A percentile compares a stretch with the other conserved stretches of the same genome.
Conservation (phyloP, 2,329 filamentous ascomycete genomes). For the Madurella mycetomatis region DNA sequence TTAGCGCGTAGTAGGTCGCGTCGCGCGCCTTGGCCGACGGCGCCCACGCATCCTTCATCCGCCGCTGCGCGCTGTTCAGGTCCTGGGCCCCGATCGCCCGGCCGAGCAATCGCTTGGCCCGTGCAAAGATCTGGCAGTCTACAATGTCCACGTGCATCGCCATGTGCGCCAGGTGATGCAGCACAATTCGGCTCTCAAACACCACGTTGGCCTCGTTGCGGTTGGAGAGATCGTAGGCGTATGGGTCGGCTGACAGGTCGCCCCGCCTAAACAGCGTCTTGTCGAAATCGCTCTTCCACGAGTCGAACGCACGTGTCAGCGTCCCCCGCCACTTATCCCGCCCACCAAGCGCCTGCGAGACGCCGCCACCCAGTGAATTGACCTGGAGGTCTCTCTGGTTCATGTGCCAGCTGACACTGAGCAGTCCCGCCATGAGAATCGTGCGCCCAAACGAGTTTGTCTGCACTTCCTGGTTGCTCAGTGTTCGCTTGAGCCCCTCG, state of each 20-base stretch:
- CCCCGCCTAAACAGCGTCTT: constrained; percentile 61
- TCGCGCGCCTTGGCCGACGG: constrained; percentile 83
- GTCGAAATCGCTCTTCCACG: constrained; percentile 92
- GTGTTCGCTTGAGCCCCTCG: constrained; percentile 82
- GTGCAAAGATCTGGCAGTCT: constrained; percentile 94
- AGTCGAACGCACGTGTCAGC: constrained; percentile 82
- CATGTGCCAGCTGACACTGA: constrained; percentile 97
- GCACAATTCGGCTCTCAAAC: constrained; percentile 81
- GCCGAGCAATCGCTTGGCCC: constrained; percentile 78
- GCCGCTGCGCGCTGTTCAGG: constrained; percentile 69
- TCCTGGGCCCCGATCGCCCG: constrained; percentile 80
- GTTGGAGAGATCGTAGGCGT: constrained; percentile 51
- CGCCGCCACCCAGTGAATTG: constrained; percentile 69
- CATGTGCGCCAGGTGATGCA: constrained; percentile 95
- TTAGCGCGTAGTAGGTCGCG: constrained; percentile 86
- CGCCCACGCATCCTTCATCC: constrained; percentile 88
- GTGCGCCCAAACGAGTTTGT: constrained; percentile 93
- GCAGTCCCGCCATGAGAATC: constrained; percentile 86
- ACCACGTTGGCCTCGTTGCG: constrained; percentile 62
- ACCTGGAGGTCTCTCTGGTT: constrained; percentile 93
- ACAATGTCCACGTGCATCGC: constrained; percentile 96
- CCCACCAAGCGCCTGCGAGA: constrained; percentile 73
- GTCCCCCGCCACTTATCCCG: constrained; percentile 88
- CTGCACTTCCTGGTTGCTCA: constrained; percentile 78
- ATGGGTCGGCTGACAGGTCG: constrained; percentile 50